Percentiles rank a stretch among this genome's conserved stretches.
Evolutionary conservation across 768 basidiomycete species (phyloP).

Genomic region (Termitomyces sp.): DNA sequence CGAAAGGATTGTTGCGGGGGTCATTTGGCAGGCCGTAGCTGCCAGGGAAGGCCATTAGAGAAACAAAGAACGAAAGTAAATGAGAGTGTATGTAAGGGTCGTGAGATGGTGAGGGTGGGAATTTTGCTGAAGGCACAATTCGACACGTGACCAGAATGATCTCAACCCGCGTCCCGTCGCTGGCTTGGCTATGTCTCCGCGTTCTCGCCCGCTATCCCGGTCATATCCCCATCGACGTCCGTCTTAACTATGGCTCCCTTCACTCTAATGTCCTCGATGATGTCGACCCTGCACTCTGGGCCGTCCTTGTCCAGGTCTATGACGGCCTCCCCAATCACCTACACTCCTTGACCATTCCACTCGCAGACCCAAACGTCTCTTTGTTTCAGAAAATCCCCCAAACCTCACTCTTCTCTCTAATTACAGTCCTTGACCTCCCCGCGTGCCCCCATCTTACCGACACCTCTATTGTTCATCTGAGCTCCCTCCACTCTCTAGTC

Average conservation of each 20-base stretch:
- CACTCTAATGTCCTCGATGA: slow-evolving; percentile 25
- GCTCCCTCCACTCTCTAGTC: slow-evolving; percentile 43
- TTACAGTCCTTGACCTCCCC: slow-evolving; percentile 60
- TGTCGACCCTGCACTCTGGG: slow-evolving; percentile 59
- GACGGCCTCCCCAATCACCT: slow-evolving; percentile 41
- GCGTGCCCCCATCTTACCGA: slow-evolving; percentile 54
- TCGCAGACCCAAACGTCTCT: slow-evolving; percentile 48
- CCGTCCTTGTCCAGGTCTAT: slow-evolving; percentile 54
- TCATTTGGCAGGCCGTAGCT: slow-evolving; percentile 19
- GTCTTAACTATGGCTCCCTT: slow-evolving; percentile 14
- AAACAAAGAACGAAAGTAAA: slow-evolving; percentile 14
- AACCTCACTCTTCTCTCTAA: slow-evolving; percentile 51
- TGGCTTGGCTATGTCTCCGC: slow-evolving; percentile 46
- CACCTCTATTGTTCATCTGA: slow-evolving; percentile 43
- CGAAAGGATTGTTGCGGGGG: slow-evolving; percentile 24
- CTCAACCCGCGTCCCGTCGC: slow-evolving; percentile 37
- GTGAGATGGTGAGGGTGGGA: slow-evolving; percentile 9
- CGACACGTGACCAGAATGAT: slow-evolving; percentile 8
- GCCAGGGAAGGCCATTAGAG: slow-evolving; percentile 18
- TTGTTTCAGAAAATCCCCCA: slow-evolving; percentile 51
- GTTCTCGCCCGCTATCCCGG: slow-evolving; percentile 39
- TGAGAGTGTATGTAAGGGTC: slow-evolving; percentile 6
- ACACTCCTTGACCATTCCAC: slow-evolving; percentile 37
- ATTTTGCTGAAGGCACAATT: slow-evolving; percentile 6
- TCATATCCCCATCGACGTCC: slow-evolving; percentile 29